Percentiles rank a stretch among this genome's conserved stretches.
Evolutionary conservation across 768 basidiomycete genomes (phyloP).

Genomic region (Mrakia blollopis): DNA sequence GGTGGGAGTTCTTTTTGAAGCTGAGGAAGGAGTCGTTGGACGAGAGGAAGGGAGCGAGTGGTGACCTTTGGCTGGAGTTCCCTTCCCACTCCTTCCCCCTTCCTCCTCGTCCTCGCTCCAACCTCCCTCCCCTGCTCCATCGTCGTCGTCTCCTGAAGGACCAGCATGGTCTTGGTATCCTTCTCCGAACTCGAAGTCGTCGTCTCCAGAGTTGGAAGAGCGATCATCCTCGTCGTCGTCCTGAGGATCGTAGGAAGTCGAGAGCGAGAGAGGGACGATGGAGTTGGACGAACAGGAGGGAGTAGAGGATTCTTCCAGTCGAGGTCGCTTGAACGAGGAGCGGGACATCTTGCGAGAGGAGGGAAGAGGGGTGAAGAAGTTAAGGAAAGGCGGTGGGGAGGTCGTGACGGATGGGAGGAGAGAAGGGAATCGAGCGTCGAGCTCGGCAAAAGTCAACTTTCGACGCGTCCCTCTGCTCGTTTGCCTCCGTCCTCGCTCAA

Average conservation of each 20-base stretch:
- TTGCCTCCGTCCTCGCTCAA: too few species aligned
- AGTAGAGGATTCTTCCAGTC: not conserved
- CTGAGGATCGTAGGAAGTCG: not conserved
- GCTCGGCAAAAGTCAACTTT: not conserved
- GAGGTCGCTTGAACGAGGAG: slow-evolving; percentile 11
- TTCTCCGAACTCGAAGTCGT: slow-evolving; percentile 14
- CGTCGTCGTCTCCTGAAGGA: not conserved
- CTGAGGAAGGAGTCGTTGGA: slow-evolving; percentile 2
- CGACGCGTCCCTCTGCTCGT: not conserved
- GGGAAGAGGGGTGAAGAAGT: not conserved
- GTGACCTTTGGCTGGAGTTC: slow-evolving; percentile 5
- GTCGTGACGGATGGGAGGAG: not conserved
- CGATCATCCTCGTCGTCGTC: slow-evolving; percentile 14
- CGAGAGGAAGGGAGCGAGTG: not conserved
- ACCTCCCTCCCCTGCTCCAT: not conserved
- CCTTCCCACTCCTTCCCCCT: slow-evolving; percentile 16
- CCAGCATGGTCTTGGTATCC: slow-evolving; percentile 5
- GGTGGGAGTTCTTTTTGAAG: slow-evolving; percentile 2
- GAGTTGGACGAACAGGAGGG: not conserved
- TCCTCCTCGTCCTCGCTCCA: slow-evolving; percentile 15
- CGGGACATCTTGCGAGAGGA: not conserved
- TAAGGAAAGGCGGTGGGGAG: not conserved
- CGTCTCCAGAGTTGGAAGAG: not conserved
- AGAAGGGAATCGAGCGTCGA: not conserved
- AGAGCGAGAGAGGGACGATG: slow-evolving; percentile 16